Conservation (phyloP, 345 rosid genomes). For the Murraya koenigii region DNA sequence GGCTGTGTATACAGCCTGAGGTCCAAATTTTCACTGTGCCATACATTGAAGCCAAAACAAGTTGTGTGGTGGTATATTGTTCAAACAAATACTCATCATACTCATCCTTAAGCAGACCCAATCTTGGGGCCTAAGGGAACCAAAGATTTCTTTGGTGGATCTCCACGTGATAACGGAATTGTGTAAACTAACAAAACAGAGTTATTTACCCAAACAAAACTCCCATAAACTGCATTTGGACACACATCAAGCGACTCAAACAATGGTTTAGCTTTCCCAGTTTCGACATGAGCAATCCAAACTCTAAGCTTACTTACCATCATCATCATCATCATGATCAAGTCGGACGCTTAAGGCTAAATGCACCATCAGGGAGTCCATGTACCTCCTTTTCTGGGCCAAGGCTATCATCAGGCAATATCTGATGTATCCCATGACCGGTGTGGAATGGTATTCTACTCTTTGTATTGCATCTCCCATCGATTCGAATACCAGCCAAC, state of each 20-base stretch:
- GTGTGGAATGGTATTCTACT: conserved; percentile 94
- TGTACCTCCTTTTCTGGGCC: conserved; percentile 79
- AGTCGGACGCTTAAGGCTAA: conserved; percentile 73
- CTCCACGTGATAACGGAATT: conserved; percentile 72
- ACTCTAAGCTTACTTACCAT: conserved; percentile 62
- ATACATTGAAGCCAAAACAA: conserved; percentile 73
- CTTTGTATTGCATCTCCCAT: conserved; percentile 80
- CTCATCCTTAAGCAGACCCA: conserved; percentile 81
- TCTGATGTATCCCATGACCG: conserved; percentile 76
- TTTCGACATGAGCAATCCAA: conserved; percentile 83
- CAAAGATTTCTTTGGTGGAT: conserved; percentile 79
- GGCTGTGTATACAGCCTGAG: conserved; percentile 80
- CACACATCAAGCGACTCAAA: conserved; percentile 62
- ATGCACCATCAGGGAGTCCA: conserved; percentile 80
- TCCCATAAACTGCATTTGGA: conserved; percentile 80
- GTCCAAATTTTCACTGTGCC: conserved; percentile 70
- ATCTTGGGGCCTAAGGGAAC: conserved; percentile 89
- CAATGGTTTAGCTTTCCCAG: conserved; percentile 74
- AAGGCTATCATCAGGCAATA: conserved; percentile 67
- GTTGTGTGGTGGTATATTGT: conserved; percentile 82
- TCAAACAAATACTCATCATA: conserved; percentile 90
- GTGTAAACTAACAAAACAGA: conserved; percentile 73
- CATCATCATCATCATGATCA: conserved; percentile 45
- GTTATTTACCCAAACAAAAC: conserved; percentile 76
- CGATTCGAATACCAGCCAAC: conserved; percentile 87